Evolutionary conservation across 805 yeast species (phyloP).

Genomic region (Metschnikowia proteae): DNA sequence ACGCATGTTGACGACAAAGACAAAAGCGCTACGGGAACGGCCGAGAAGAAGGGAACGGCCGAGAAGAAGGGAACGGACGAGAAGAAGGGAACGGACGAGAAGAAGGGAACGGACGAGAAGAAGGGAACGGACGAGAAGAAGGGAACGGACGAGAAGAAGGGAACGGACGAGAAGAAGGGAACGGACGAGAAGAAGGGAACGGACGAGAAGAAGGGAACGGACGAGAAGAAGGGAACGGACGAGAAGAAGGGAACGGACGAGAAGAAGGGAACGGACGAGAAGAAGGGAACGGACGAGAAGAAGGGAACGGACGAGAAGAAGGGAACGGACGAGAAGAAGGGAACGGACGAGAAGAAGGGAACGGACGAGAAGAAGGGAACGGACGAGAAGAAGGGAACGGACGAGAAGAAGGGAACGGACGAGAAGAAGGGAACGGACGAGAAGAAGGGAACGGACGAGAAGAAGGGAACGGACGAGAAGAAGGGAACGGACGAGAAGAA

Average conservation of each 20-base stretch:
- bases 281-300: neutral
- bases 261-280: neutral
- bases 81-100: neutral
- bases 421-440: neutral
- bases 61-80: neutral
- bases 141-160: neutral
- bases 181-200: neutral
- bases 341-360: neutral
- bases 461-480: neutral
- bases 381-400: neutral
- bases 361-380: neutral
- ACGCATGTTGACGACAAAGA: neutral
- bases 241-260: neutral
- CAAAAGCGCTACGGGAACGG: neutral
- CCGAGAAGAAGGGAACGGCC: neutral
- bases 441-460: neutral
- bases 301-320: too few relatives aligned
- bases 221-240: neutral
- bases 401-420: neutral
- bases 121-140: neutral
- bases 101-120: neutral
- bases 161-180: neutral
- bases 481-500: neutral
- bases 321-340: neutral
- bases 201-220: neutral